Percentiles rank a stretch among this genome's conserved stretches.
These are phyloP conservation scores for Phaeosphaeria sp. DNA, from an alignment of 2,329 filamentous ascomycete genomes.

Conservation along the genomic window DNA sequence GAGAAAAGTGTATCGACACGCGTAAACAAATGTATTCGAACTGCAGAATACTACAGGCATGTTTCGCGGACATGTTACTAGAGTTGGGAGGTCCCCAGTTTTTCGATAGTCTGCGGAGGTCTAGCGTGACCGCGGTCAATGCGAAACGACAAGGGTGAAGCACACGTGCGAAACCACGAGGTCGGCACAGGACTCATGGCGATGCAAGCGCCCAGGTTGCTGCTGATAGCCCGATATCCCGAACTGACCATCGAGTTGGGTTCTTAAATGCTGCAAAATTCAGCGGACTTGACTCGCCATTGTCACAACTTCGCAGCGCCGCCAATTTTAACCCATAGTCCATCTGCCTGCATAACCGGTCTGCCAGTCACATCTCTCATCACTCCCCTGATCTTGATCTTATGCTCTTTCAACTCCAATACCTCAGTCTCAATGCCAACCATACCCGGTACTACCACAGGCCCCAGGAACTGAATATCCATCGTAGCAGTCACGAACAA, in stretches of 20 bases:
- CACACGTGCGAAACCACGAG: conserved; percentile 14
- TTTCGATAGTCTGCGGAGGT: conserved; percentile 2
- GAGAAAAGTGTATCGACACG: conserved; percentile 13
- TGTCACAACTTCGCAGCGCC: conserved; percentile 22
- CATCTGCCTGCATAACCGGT: conserved; percentile 27
- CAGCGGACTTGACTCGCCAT: background rate
- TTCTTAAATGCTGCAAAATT: too few species aligned
- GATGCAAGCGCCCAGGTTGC: background rate
- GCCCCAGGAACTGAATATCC: conserved; percentile 28
- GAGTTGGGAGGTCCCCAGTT: conserved; percentile 16
- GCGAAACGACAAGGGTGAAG: conserved; percentile 12
- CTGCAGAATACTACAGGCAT: conserved; percentile 18
- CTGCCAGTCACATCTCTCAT: conserved; percentile 33
- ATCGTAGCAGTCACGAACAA: conserved; percentile 27
- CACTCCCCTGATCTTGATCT: conserved; percentile 26
- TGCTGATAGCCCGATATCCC: background rate
- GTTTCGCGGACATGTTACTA: conserved; percentile 11
- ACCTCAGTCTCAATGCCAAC: conserved; percentile 32
- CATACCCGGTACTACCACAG: conserved; percentile 30
- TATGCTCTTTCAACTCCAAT: conserved; percentile 25
- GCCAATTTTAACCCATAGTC: conserved; percentile 28
- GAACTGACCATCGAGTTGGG: background rate
- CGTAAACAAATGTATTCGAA: conserved; percentile 8
- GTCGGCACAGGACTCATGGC: background rate
- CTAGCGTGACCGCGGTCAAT: conserved; percentile 17